Conservation (phyloP, 2,329 filamentous ascomycete species). For the Apiospora phragmitis region DNA sequence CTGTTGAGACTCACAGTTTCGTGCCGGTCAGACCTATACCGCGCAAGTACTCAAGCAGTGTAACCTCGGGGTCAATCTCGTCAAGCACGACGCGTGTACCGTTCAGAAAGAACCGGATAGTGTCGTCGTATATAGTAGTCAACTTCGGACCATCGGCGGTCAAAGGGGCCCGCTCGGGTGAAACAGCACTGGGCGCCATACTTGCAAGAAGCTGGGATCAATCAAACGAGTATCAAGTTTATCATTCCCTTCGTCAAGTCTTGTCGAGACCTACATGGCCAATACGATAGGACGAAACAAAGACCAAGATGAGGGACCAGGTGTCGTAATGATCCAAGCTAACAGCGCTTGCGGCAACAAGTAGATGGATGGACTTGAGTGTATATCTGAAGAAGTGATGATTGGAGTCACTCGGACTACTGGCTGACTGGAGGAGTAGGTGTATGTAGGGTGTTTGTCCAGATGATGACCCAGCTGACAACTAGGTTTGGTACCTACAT, state of each 20-base stretch:
- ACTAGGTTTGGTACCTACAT: slow-evolving; percentile 4
- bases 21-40: slow-evolving; percentile 93
- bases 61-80: slow-evolving; percentile 86
- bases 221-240: neutral
- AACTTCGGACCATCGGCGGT: slow-evolving; percentile 46
- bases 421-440: neutral
- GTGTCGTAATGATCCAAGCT: neutral
- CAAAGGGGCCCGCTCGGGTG: slow-evolving; percentile 43
- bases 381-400: neutral
- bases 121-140: slow-evolving; percentile 81
- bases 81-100: slow-evolving; percentile 87
- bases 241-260: neutral
- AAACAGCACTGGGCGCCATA: slow-evolving; percentile 60
- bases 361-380: neutral
- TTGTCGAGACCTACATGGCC: neutral
- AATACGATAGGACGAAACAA: neutral
- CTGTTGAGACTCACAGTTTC: slow-evolving; percentile 62
- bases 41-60: slow-evolving; percentile 87
- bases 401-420: neutral
- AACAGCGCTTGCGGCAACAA: neutral
- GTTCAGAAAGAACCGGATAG: slow-evolving; percentile 90
- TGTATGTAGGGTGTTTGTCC: neutral
- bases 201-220: neutral
- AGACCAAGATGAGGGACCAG: neutral
- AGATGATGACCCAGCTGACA: slow-evolving; percentile 1